These are phyloP conservation scores for Uronychia setigera DNA, from an alignment of 73 alveolate genomes.

Conservation along the genomic window DNA sequence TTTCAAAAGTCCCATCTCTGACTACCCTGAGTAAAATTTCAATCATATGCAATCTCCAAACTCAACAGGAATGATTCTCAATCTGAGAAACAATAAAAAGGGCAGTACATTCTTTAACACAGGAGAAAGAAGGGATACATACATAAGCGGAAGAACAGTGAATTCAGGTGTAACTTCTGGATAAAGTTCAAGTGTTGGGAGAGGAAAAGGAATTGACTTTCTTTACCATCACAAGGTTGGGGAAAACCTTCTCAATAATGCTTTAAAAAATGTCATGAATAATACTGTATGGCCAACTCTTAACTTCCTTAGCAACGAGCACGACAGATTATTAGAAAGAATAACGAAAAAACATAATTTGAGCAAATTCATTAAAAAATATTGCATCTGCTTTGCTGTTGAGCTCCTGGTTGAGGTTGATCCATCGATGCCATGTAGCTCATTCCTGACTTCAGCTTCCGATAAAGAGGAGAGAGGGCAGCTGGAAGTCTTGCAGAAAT, in stretches of 20 bases:
- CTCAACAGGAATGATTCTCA: neutral
- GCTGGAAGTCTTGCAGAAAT: constrained; percentile 39
- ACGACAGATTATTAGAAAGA: neutral
- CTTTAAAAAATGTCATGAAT: neutral
- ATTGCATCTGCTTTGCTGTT: neutral
- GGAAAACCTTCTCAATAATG: neutral
- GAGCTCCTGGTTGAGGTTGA: constrained; percentile 11
- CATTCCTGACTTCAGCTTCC: constrained; percentile 15
- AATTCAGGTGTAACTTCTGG: too few relatives aligned
- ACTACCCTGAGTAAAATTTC: neutral
- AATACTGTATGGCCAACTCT: neutral
- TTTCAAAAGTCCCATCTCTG: neutral
- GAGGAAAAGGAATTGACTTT: too few relatives aligned
- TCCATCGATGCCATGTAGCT: constrained; percentile 31
- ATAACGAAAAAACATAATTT: neutral
- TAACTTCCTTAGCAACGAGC: neutral
- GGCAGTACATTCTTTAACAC: neutral
- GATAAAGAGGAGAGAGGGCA: constrained; percentile 19
- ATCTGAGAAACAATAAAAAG: neutral
- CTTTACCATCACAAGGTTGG: too few relatives aligned
- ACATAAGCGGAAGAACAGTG: too few relatives aligned
- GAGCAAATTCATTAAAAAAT: constrained; percentile 1
- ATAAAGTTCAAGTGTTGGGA: too few relatives aligned
- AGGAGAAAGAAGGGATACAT: too few relatives aligned
- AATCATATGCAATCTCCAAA: neutral